Evolutionary conservation across 2,329 filamentous ascomycete species (phyloP), one percentile per base, ranked within the genome.

Genomic region (Aspergillus sp.): DNA sequence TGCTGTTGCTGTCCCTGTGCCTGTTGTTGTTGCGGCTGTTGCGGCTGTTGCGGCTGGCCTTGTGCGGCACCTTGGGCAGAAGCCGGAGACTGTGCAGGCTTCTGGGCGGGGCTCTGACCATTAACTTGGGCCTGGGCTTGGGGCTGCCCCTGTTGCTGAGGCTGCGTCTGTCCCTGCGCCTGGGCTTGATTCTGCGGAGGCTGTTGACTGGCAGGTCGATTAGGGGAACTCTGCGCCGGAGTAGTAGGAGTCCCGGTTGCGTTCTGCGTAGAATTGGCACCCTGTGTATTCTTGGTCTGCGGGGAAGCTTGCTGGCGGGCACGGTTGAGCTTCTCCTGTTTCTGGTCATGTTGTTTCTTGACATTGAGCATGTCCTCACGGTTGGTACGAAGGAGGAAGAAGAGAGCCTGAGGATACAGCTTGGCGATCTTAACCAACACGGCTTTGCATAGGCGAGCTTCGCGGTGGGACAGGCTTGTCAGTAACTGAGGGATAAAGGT

Each of bases 401-500:
- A 99, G 27, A 99, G 81, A 3, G 95, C 89, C 71, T 99, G 95
- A 2, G 95, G 95, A 71, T 96, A 99, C 0, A 90, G 87, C 79
- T 97, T 97, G 52, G 95, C 95, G 70, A 99, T 91, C 80, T 95
- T 96, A 23, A 91, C 84, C 17, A 99, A 83, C 50, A 99, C 91
- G 51, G 86, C 85, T 71, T 95, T 90, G 45, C 93, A 90, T 48
- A 96, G 89, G 4, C 87, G 86, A 12, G 92, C 93, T 75, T 99
- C 96, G 66, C 93, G 93, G 70, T 97, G 89, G 2, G 90, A 91
- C 51, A 99, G 82, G 52, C 93, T 95, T 44, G 91, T 93, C 33
- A 99, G 85, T 43, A 99, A 83, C 75, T 99, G 95, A 17, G 95
- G 95, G 62, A 99, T 98, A 73, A 96, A 99, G 0, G 93, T 98